A percentile compares a stretch with the other conserved stretches of the same genome.
phyloP scores from a whole-genome alignment of 2,329 filamentous ascomycete genomes.

The Verticillium dahliae region DNA sequence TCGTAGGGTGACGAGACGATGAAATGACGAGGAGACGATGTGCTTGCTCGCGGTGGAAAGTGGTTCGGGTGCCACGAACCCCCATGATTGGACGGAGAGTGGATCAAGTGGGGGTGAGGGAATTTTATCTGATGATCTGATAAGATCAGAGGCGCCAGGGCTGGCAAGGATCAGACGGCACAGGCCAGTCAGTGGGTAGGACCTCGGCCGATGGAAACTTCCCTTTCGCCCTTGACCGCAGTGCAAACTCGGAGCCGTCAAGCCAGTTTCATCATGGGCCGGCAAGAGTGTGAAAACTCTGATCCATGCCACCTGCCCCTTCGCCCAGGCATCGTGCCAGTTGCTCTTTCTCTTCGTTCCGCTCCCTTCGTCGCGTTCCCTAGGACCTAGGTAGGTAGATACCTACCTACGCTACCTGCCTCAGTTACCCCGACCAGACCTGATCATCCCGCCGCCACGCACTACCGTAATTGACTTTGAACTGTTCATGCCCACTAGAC shows the following conservation, averaged over 20 bases:
- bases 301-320: background rate
- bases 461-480: no score
- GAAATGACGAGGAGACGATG: background rate
- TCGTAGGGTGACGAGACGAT: background rate
- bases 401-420: no score
- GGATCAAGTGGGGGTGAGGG: slow-evolving; percentile 20
- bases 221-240: background rate
- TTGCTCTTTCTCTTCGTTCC: background rate
- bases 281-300: background rate
- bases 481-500: no score
- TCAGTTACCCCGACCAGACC: no score
- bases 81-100: background rate
- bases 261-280: background rate
- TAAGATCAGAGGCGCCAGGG: slow-evolving; percentile 25
- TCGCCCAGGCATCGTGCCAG: background rate
- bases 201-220: background rate
- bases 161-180: background rate
- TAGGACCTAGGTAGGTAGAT: no score
- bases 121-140: slow-evolving; percentile 50
- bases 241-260: background rate
- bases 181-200: background rate
- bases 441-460: no score
- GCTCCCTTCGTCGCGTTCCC: no score
- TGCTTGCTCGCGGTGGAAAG: background rate
- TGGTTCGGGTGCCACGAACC: background rate